These are phyloP conservation scores for Graphium sp. DNA, from an alignment of 2,329 filamentous ascomycete genomes.

Conservation along the genomic window DNA sequence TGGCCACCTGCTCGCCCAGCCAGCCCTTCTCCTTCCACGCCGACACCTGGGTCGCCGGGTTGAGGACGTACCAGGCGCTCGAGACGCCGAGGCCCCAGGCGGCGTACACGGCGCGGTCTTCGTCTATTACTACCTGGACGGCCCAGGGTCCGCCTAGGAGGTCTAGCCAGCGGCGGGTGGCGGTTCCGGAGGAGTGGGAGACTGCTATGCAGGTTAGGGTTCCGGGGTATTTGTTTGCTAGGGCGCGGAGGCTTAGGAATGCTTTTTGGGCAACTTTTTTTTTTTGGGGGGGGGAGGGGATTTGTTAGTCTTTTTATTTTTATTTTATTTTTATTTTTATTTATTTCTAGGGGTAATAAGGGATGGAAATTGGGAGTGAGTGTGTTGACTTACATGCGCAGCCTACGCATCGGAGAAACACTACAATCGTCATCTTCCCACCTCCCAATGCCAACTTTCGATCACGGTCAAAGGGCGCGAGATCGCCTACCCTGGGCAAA, in stretches of 20 bases:
- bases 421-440: constrained; percentile 26
- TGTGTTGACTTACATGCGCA: constrained; percentile 29
- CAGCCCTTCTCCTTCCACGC: constrained; percentile 37
- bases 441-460: constrained; percentile 22
- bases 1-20: constrained; percentile 32
- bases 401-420: constrained; percentile 36
- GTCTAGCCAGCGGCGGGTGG: constrained; percentile 39
- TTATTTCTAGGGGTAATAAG: neutral
- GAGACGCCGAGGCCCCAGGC: constrained; percentile 40
- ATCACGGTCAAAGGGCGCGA: constrained; percentile 28
- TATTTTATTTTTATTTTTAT: neutral
- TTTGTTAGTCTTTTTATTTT: neutral
- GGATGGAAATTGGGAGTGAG: neutral
- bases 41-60: constrained; percentile 32
- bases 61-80: constrained; percentile 32
- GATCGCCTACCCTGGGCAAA: constrained; percentile 28
- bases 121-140: constrained; percentile 37
- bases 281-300: no score
- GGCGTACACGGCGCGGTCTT: constrained; percentile 38
- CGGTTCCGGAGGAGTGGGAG: constrained; percentile 38
- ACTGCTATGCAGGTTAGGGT: constrained; percentile 37
- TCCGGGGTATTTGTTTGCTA: constrained; percentile 31
- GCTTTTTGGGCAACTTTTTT: constrained; percentile 34
- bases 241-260: constrained; percentile 35
- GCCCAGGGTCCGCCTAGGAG: constrained; percentile 39